A percentile compares a stretch with the other conserved stretches of the same genome.
phyloP scores from a whole-genome alignment of 1,284 basidiomycete genomes.

The Laetiporus sulphureus region DNA sequence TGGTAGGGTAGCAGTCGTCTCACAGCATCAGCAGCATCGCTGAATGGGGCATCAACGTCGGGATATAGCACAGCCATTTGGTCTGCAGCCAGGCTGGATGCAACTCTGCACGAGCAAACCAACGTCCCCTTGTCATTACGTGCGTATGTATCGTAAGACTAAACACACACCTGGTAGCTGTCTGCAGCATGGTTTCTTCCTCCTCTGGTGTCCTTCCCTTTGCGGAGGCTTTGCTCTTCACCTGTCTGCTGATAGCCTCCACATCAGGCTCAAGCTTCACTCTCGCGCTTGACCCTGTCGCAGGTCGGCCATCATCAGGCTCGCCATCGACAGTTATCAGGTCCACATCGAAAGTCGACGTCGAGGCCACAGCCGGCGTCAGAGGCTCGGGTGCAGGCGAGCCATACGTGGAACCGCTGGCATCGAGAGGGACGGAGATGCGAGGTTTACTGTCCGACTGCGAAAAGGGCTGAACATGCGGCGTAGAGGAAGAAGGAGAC shows the following conservation, averaged over 20 bases:
- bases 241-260: constrained; percentile 18
- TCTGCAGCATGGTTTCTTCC: constrained; percentile 35
- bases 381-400: constrained; percentile 10
- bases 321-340: constrained; percentile 2
- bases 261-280: constrained; percentile 15
- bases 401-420: constrained; percentile 8
- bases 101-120: constrained; percentile 39
- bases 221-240: constrained; percentile 19
- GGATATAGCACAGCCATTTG: constrained; percentile 54
- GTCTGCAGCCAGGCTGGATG: constrained; percentile 50
- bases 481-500: constrained; percentile 23
- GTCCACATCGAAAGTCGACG: constrained; percentile 5
- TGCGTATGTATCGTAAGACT: too few relatives aligned
- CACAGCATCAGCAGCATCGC: constrained; percentile 51
- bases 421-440: neutral
- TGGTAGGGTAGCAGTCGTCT: constrained; percentile 70
- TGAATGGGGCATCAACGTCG: constrained; percentile 62
- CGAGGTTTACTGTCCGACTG: constrained; percentile 4
- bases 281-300: neutral
- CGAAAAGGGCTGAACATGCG: constrained; percentile 4
- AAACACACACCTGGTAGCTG: constrained; percentile 39
- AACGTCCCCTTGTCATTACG: too few relatives aligned
- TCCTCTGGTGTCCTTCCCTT: constrained; percentile 41
- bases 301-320: neutral
- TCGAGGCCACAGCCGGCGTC: constrained; percentile 4